Evolutionary conservation across 2,329 filamentous ascomycete genomes (phyloP).

Genomic region (Coniella vitis): DNA sequence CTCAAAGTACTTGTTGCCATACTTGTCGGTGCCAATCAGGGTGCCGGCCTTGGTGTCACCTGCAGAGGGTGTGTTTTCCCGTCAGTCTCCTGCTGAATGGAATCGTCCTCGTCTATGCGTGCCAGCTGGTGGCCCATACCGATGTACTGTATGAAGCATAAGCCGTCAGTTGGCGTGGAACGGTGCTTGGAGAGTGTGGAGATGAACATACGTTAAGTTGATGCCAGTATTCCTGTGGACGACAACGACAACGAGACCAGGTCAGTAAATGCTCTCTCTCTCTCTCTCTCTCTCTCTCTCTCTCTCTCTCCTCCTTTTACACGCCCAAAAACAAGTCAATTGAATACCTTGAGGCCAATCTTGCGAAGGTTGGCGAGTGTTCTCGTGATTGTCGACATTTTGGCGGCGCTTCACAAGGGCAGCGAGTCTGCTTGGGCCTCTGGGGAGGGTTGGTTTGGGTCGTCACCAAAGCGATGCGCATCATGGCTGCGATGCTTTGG

Average conservation of each 20-base stretch:
- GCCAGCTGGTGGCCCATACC: conserved; percentile 30
- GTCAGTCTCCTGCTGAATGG: background rate
- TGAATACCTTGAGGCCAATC: conserved; percentile 75
- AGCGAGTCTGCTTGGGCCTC: conserved; percentile 14
- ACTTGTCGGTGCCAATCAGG: conserved; percentile 77
- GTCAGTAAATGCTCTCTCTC: conserved; percentile 29
- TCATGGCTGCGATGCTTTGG: conserved; percentile 13
- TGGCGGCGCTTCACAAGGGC: conserved; percentile 30
- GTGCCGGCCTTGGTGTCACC: conserved; percentile 95
- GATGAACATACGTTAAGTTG: conserved; percentile 76
- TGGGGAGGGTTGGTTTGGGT: conserved; percentile 16
- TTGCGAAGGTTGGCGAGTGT: conserved; percentile 82
- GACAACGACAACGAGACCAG: background rate
- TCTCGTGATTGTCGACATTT: conserved; percentile 87
- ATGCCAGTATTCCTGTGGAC: conserved; percentile 73
- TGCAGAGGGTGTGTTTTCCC: conserved; percentile 28
- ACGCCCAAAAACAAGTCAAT: background rate
- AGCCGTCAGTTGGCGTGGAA: conserved; percentile 3
- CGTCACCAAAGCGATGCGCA: conserved; percentile 18
- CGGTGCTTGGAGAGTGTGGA: conserved; percentile 17
- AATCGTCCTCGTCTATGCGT: background rate
- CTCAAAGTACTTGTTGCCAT: conserved; percentile 97
- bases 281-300: too few relatives aligned
- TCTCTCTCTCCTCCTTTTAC: too few relatives aligned
- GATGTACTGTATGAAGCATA: conserved; percentile 42